Evolutionary conservation across 305 asterid species (phyloP), one percentile per base, ranked within the genome.

Genomic region (Fraxinus greggii): DNA sequence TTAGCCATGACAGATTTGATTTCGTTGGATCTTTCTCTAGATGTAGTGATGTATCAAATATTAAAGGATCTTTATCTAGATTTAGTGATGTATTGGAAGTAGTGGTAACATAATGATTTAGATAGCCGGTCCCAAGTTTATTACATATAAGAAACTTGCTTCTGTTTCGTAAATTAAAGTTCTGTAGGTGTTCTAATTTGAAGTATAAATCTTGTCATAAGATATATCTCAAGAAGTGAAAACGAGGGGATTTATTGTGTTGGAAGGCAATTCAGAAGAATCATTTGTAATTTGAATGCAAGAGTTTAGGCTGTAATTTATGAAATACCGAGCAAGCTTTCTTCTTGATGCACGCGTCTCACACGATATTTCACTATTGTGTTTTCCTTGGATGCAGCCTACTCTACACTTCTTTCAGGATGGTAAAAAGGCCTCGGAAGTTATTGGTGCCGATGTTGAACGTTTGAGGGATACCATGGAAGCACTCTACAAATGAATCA

Each of bases 371-470:
- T 13, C 73, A 65, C 33, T 65, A 26, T 65, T 13, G 19, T 4
- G 32, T 23, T 61, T 8, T 61, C 70, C 17, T 28, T 12, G 76
- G 45, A 42, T 91, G 91, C 97, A 94, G 99, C 99, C 98, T 63
- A 95, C 99, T 1, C 81, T 95, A 54, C 96, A 90, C 89, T 92
- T 95, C 91, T 95, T 89, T 87, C 94, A 92, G 82, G 87, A 92
- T 82, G 99, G 99, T 73, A 90, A 93, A 81, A 92, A 89, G 82
- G 93, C 93, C 0, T 87, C 86, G 3, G 95, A 88, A 88, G 91
- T 95, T 31, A 76, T 94, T 8, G 98, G 99, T 74, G 97, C 98
- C 35, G 97, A 95, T 80, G 90, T 89, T 76, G 89, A 93, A 74
- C 91, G 83, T 78, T 80, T 95, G 91, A 93, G 86, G 78, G 93